Evolutionary conservation across 306 rosid species (phyloP), one percentile per base, ranked within the genome.

Genomic region (Trichosanthes truncata): DNA sequence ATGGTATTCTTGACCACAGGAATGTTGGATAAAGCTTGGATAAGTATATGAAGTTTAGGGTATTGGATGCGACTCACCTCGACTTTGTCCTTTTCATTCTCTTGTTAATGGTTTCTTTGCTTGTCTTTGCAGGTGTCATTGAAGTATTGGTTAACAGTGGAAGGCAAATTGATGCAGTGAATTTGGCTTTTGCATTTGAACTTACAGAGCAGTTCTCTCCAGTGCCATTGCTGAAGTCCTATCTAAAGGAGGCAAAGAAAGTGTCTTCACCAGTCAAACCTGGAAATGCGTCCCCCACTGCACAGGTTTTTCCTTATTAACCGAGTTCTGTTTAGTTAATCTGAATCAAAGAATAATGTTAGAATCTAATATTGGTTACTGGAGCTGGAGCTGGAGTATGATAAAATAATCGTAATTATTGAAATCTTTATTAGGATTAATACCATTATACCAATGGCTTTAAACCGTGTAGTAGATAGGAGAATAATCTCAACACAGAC

Each of bases 151-250:
- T 88, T 61, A 91, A 87, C 80, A 96, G 92, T 79, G 98, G 99
- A 81, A 84, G 99, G 78, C 99, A 93, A 83, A 91, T 96, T 86
- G 99, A 96, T 81, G 99, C 98, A 1, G 93, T 96, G 76, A 96
- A 91, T 89, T 85, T 96, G 93, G 93, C 98, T 82, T 91, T 88
- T 80, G 96, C 98, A 60, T 96, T 96, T 69, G 94, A 88, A 81
- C 92, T 96, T 43, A 89, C 93, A 4, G 91, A 85, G 43, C 91
- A 81, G 82, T 93, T 93, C 86, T 80, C 88, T 77, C 98, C 98
- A 12, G 89, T 96, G 82, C 87, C 97, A 81, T 82, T 96, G 46
- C 90, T 96, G 78, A 93, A 93, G 76, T 93, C 96, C 77, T 96
- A 93, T 86, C 84, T 96, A 88, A 90, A 89, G 87, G 99, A 93